Conservation (phyloP, 1,139 yeast species). For the Saccharomyces hybrid region DNA sequence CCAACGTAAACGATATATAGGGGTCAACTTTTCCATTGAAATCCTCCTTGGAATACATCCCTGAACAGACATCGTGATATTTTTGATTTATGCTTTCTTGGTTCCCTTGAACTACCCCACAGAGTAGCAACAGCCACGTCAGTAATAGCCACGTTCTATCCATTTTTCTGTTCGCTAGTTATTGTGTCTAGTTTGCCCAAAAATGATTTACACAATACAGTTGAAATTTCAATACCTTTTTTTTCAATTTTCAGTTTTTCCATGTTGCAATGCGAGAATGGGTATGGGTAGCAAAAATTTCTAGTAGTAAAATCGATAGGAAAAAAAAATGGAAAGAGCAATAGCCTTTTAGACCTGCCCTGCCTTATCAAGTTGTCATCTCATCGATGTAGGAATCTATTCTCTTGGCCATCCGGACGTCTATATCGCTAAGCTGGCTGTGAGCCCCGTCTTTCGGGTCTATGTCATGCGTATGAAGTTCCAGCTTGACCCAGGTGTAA, state of each 20-base stretch:
- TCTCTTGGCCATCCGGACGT: constrained; percentile 50
- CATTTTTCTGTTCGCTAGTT: neutral
- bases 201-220: neutral
- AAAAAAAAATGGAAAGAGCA: neutral
- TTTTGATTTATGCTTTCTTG: neutral
- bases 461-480: constrained; percentile 60
- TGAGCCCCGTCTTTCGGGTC: constrained; percentile 24
- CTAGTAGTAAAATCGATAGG: neutral
- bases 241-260: neutral
- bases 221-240: neutral
- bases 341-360: neutral
- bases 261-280: neutral
- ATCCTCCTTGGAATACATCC: constrained; percentile 75
- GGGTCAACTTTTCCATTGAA: constrained; percentile 63
- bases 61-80: constrained; percentile 51
- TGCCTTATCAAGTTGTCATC: neutral
- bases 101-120: neutral
- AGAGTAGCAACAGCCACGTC: neutral
- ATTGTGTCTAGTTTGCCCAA: neutral
- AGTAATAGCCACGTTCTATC: neutral
- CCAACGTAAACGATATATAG: constrained; percentile 45
- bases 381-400: constrained; percentile 31
- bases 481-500: constrained; percentile 52
- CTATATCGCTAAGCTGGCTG: constrained; percentile 43
- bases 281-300: neutral